Evolutionary conservation across 169 alveolate genomes (phyloP).

Genomic region (Plasmodium coatneyi): DNA sequence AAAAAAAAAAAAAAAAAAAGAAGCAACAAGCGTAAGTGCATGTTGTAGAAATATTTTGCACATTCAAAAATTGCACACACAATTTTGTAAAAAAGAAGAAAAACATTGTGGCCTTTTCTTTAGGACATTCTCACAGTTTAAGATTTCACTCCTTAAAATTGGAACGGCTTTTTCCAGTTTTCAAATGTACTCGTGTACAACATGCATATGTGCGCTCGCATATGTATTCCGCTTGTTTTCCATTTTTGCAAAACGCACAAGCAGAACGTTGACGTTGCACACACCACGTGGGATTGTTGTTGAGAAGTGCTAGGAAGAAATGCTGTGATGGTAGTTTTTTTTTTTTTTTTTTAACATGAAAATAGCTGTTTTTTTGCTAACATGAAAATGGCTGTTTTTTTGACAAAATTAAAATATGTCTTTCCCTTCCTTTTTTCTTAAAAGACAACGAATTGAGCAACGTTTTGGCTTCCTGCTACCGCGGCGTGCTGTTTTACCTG

Average conservation of each 20-base stretch:
- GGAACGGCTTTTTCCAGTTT: constrained; percentile 6
- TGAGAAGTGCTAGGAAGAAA: constrained; percentile 13
- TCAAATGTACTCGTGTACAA: background rate
- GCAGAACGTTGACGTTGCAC: background rate
- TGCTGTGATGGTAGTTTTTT: constrained; percentile 1
- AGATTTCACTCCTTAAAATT: background rate
- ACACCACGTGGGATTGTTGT: constrained; percentile 2
- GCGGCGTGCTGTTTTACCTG: background rate
- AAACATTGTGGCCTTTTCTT: background rate
- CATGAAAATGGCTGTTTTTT: background rate
- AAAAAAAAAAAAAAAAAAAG: constrained; percentile 1
- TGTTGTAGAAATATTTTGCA: constrained; percentile 73
- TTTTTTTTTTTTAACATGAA: constrained; percentile 7
- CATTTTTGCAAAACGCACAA: constrained; percentile 7
- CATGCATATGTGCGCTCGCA: background rate
- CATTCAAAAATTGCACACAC: constrained; percentile 34
- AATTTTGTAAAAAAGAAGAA: constrained; percentile 13
- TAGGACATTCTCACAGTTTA: background rate
- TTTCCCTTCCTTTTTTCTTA: background rate
- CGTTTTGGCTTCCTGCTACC: background rate
- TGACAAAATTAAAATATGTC: background rate
- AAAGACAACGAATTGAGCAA: background rate
- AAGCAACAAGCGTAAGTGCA: constrained; percentile 7
- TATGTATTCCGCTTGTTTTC: background rate
- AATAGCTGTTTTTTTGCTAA: background rate